Base-by-base conservation (phyloP, 2,329 filamentous ascomycete species). In the Diplodia mutila region DNA sequence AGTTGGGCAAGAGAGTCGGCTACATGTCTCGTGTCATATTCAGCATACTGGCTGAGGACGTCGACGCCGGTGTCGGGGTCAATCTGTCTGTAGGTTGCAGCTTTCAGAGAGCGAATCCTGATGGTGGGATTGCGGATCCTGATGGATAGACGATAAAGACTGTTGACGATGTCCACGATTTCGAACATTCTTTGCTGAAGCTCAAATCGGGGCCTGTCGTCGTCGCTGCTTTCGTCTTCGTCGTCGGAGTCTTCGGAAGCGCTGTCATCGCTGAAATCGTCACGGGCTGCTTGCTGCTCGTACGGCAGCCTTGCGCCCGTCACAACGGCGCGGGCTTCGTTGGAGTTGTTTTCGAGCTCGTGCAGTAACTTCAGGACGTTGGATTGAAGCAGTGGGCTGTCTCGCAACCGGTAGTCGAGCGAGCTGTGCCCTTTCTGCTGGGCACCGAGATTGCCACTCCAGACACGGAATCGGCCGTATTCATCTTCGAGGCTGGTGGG, bases 141-240 rank as follows among this genome's bases (percentile, higher is more conserved):
- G 12, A 79, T 75, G 51, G 76, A 77, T 3, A 79, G 71, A 55
- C 76, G 78, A 69, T 79, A 79, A 2, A 79, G 71, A 39, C 78
- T 77, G 68, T 79, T 74, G 54, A 79, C 72, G 9, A 79, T 78
- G 53, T 79, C 77, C 4, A 77, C 67, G n/a, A 78, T 67, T 16
- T 79, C 77, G 29, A 69, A 69, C 61, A 77, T 77, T n/a, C 77
- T 75, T 72, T 78, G 76, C 8, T 72, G 72, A 32, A 79, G 65
- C 66, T 79, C 77, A 5, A 71, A 74, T 37, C 70, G 76, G 5
- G 75, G 71, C 18, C 68, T 67, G 6, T 65, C 70, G 2, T 68
- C 55, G 23, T 73, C 73, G 25, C 71, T 70, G 3, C 71, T 72
- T 2, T 75, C 72, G 2, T 75, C 71, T 14, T 75, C 75, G 7